Evolutionary conservation across 345 rosid genomes (phyloP).

Genomic region (Eucalyptus polybractea): DNA sequence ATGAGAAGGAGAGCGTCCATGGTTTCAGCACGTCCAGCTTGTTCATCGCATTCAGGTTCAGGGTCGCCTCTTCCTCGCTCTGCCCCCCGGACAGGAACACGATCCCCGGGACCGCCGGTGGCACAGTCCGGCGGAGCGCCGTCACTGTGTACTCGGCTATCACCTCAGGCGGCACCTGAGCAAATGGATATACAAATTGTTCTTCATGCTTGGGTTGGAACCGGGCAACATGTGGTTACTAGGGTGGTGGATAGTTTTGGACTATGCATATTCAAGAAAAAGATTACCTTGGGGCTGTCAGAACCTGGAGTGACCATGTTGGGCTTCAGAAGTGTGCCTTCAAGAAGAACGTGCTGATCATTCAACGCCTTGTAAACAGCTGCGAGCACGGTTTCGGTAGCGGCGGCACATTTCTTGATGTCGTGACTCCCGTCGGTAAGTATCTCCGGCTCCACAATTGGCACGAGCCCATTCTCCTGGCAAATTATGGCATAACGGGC

Average conservation of each 20-base stretch:
- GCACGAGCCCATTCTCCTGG: slow-evolving; percentile 90
- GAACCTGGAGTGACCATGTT: slow-evolving; percentile 99
- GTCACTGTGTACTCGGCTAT: slow-evolving; percentile 59
- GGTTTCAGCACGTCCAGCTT: slow-evolving; percentile 67
- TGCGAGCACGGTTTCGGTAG: slow-evolving; percentile 70
- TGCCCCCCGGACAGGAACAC: slow-evolving; percentile 90
- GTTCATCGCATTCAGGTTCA: slow-evolving; percentile 84
- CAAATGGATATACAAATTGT: background rate
- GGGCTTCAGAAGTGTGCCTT: slow-evolving; percentile 92
- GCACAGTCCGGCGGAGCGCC: slow-evolving; percentile 77
- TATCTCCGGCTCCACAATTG: slow-evolving; percentile 88
- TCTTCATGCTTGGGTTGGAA: background rate
- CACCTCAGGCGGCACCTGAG: slow-evolving; percentile 20
- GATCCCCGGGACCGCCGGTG: slow-evolving; percentile 81
- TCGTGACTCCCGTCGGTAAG: slow-evolving; percentile 82
- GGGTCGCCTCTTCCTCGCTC: slow-evolving; percentile 81
- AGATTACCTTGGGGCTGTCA: slow-evolving; percentile 64
- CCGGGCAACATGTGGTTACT: background rate
- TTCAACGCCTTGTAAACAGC: slow-evolving; percentile 90
- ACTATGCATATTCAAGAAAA: background rate
- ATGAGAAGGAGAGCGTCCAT: slow-evolving; percentile 93
- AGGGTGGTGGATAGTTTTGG: background rate
- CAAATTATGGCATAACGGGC: slow-evolving; percentile 95
- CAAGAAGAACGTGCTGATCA: slow-evolving; percentile 91
- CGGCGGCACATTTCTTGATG: slow-evolving; percentile 75